Conservation (phyloP, 2,329 filamentous ascomycete species). For the Dactylella cylindrospora region DNA sequence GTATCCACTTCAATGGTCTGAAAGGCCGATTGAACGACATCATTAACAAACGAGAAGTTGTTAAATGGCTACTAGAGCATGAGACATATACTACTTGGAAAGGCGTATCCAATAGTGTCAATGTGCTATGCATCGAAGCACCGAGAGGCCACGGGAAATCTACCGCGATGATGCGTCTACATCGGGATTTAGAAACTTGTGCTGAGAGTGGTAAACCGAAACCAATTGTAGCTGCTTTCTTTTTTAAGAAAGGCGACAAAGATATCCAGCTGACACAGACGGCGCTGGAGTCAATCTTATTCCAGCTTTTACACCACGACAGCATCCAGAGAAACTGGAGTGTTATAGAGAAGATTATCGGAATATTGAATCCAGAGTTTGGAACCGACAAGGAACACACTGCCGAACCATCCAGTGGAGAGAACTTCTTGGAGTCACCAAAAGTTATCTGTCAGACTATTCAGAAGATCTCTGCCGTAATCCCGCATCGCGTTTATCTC, state of each 20-base stretch:
- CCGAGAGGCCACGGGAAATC: constrained; percentile 30
- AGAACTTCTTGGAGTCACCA: background rate
- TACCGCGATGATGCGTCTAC: constrained; percentile 12
- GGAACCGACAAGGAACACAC: background rate
- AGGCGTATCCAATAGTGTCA: too few relatives aligned
- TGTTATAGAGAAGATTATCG: background rate
- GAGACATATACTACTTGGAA: constrained; percentile 9
- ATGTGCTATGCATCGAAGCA: constrained; percentile 7
- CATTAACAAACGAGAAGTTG: constrained; percentile 1
- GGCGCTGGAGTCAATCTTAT: constrained; percentile 13
- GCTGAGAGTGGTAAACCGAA: background rate
- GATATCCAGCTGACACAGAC: constrained; percentile 13
- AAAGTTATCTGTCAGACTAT: background rate
- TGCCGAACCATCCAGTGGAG: too few relatives aligned
- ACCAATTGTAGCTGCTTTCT: constrained; percentile 11
- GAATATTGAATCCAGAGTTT: constrained; percentile 11
- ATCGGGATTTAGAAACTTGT: background rate
- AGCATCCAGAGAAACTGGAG: background rate
- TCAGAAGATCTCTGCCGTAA: background rate
- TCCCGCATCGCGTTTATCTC: background rate
- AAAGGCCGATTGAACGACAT: constrained; percentile 12
- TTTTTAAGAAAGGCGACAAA: constrained; percentile 26
- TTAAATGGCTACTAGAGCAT: constrained; percentile 9
- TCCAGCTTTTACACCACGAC: constrained; percentile 3
- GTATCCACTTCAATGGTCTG: constrained; percentile 1